Conservation (phyloP, 805 yeast genomes). For the Suhomyces sp. region DNA sequence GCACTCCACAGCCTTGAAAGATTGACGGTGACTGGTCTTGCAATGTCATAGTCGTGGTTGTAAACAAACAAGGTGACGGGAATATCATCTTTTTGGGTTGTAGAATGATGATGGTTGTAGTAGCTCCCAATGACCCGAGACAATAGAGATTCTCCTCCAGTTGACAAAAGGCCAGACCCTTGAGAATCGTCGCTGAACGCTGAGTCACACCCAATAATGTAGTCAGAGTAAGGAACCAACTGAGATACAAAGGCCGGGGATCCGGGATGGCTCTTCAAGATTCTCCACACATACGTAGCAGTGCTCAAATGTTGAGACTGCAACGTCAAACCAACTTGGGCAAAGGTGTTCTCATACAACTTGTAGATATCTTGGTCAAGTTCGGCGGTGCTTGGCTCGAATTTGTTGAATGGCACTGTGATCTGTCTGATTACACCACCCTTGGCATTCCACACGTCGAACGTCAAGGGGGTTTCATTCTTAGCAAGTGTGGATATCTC, state of each 20-base stretch:
- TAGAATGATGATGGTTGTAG: constrained; percentile 44
- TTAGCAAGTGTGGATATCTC: constrained; percentile 38
- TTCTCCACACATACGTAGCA: constrained; percentile 84
- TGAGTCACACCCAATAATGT: constrained; percentile 67
- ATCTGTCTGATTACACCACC: constrained; percentile 57
- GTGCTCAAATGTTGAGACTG: constrained; percentile 76
- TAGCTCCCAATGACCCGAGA: constrained; percentile 63
- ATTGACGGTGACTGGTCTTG: constrained; percentile 81
- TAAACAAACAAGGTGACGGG: constrained; percentile 59
- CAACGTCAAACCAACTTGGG: constrained; percentile 60
- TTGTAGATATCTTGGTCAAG: constrained; percentile 6
- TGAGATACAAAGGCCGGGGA: constrained; percentile 86
- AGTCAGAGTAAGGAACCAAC: constrained; percentile 80
- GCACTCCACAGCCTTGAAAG: constrained; percentile 65
- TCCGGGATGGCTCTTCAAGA: constrained; percentile 65
- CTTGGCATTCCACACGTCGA: constrained; percentile 83
- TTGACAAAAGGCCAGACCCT: constrained; percentile 64
- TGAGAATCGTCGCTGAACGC: constrained; percentile 56
- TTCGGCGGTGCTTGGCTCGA: constrained; percentile 2
- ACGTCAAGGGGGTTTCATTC: constrained; percentile 39
- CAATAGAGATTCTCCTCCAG: constrained; percentile 82
- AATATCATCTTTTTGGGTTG: constrained; percentile 30
- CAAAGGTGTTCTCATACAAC: constrained; percentile 35
- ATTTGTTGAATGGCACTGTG: constrained; percentile 20
- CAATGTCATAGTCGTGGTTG: constrained; percentile 81